Base-by-base conservation (phyloP, 2,329 filamentous ascomycete species). In the Lachnellula willkommii region DNA sequence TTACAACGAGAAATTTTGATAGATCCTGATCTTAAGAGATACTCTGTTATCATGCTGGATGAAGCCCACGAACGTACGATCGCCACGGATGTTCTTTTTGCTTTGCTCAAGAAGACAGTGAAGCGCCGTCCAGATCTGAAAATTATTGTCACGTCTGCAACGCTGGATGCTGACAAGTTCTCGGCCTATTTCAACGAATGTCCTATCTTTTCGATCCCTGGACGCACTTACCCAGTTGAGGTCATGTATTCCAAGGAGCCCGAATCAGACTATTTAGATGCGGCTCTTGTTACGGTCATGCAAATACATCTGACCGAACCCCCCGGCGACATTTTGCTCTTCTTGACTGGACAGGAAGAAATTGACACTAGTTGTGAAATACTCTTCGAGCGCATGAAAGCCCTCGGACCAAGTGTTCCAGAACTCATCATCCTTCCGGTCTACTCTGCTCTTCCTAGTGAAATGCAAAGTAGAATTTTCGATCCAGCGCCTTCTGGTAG, bases 51-150 rank as follows among this genome's bases (percentile, higher is more conserved):
- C 68, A 99, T 99, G 87, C 80, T 99, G 65, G 94, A 99, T 70
- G 94, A 99, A 70, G 94, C 94, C 4, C 94, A 99, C 83, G 94
- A 99, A 71, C 85, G 94, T 57, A 99, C 94, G 0, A 95, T 99
- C 65, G 84, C 93, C 0, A 99, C 94, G 0, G 94, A 99, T 73
- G 90, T 99, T 2, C 79, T 99, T 2, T 97, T 99, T 70, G 93
- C 90, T 0, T 73, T 99, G 55, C 75, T 99, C 48, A 99, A 99
- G 73, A 96, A 97, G 75, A 93, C 94, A 0, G 72, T 96, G 20
- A 91, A 92, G 71, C 79, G 88, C 61, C 80, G 94, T 50, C 85
- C 88, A 0, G 94, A 99, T 67, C 77, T 99, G 62, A 95, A 96
- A 71, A 78, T 99, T 47, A 97, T 99, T 66, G 91, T 97, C 59